Conservation (phyloP, 2,329 filamentous ascomycete genomes). For the Bipolaris bicolor region DNA sequence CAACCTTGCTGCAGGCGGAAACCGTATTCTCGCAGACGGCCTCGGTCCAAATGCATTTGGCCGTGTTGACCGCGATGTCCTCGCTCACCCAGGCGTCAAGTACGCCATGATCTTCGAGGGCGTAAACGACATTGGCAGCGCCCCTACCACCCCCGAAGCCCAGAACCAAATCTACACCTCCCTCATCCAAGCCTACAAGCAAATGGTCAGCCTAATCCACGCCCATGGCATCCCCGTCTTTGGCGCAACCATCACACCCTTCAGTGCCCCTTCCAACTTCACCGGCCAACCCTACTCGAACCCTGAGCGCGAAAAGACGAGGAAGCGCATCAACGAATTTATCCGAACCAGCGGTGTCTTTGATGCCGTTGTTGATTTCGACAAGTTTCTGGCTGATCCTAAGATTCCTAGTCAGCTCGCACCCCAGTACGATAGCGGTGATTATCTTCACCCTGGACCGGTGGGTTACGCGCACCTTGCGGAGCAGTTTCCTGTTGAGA, state of each 20-base stretch:
- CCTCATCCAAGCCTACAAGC: slow-evolving; percentile 64
- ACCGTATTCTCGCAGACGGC: slow-evolving; percentile 66
- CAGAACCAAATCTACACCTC: slow-evolving; percentile 58
- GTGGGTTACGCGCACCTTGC: slow-evolving; percentile 66
- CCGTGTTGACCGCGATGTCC: slow-evolving; percentile 68
- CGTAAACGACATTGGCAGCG: slow-evolving; percentile 67
- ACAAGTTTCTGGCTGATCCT: slow-evolving; percentile 61
- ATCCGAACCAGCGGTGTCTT: slow-evolving; percentile 64
- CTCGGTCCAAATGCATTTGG: slow-evolving; percentile 66
- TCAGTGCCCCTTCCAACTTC: slow-evolving; percentile 51
- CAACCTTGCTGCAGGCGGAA: slow-evolving; percentile 74
- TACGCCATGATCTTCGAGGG: slow-evolving; percentile 72
- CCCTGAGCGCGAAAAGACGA: slow-evolving; percentile 61
- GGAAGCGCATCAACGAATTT: slow-evolving; percentile 66
- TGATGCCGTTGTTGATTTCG: slow-evolving; percentile 68
- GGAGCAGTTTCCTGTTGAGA: slow-evolving; percentile 61
- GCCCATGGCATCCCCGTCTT: slow-evolving; percentile 63
- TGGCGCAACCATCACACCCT: slow-evolving; percentile 71
- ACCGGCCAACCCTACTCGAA: slow-evolving; percentile 34
- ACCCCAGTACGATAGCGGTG: slow-evolving; percentile 63
- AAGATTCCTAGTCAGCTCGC: slow-evolving; percentile 56
- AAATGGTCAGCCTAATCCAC: slow-evolving; percentile 63
- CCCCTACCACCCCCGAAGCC: slow-evolving; percentile 50
- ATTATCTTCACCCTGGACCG: slow-evolving; percentile 69
- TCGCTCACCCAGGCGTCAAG: slow-evolving; percentile 62